Evolutionary conservation across 495 filamentous ascomycete genomes (phyloP).

Genomic region (Zalerion maritima): DNA sequence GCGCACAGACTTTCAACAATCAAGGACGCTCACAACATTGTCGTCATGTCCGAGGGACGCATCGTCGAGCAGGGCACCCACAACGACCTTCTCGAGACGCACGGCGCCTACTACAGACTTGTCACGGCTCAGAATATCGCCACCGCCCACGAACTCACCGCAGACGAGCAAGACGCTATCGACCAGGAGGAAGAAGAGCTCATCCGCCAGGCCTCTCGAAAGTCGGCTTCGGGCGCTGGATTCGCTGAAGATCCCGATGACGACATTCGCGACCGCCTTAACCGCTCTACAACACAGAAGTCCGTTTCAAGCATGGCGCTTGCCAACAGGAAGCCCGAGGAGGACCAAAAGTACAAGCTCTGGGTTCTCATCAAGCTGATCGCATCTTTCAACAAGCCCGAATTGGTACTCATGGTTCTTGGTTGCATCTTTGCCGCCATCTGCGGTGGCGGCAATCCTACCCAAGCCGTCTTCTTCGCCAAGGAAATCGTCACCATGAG

Average conservation of each 20-base stretch:
- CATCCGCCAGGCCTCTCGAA: constrained; percentile 30
- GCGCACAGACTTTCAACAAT: constrained; percentile 92
- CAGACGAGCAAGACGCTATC: constrained; percentile 29
- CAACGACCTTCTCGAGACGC: constrained; percentile 45
- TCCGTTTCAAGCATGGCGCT: constrained; percentile 59
- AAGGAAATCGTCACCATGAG: constrained; percentile 53
- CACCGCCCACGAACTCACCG: constrained; percentile 40
- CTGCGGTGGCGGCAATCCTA: constrained; percentile 71
- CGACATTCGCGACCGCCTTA: constrained; percentile 37
- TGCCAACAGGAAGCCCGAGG: constrained; percentile 33
- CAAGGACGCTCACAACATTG: constrained; percentile 86
- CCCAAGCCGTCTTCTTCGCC: constrained; percentile 80
- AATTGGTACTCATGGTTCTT: constrained; percentile 57
- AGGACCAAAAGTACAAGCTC: constrained; percentile 43
- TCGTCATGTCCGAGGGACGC: constrained; percentile 70
- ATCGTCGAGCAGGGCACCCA: constrained; percentile 89
- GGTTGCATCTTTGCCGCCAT: constrained; percentile 69
- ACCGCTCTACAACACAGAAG: constrained; percentile 48
- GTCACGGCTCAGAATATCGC: constrained; percentile 71
- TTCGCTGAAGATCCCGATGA: constrained; percentile 43
- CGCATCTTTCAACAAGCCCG: constrained; percentile 63
- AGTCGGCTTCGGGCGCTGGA: constrained; percentile 9
- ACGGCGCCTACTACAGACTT: constrained; percentile 56
- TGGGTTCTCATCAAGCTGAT: constrained; percentile 79
- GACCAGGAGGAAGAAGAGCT: constrained; percentile 32